Evolutionary conservation across 345 rosid genomes (phyloP), one percentile per base, ranked within the genome.

Genomic region (Microcos paniculata): DNA sequence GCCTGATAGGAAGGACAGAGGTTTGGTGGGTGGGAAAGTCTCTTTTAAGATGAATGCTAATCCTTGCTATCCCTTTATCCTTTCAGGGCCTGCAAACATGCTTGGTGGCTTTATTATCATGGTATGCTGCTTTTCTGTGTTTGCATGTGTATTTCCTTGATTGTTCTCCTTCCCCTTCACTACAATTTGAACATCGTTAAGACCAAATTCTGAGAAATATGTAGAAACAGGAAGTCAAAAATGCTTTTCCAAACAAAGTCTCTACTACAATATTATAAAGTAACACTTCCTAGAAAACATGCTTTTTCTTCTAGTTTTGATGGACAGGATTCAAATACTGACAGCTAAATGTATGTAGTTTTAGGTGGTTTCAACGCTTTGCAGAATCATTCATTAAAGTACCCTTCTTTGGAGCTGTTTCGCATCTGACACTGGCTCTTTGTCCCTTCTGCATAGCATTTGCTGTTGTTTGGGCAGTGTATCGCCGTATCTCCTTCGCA

Each of bases 81-180:
- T 88, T 76, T 19, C 89, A 93, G 99, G 98, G 99, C 64, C 87
- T 93, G 84, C 99, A 93, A 84, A 92, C 96, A 48, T 96, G 99
- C 81, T 80, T 91, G 90, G 97, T 89, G 51, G 90, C 98, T 78
- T 83, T 96, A 76, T 85, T 96, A 73, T 93, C 97, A 71, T 90
- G 99, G 99, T 96, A 89, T 79, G 84, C 38, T 70, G 30, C 40
- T 57, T 71, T 55, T 31, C 26, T 4, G 31, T 51, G 73, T 51
- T 49, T 30, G 31, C 61, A 70, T 51, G 61, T 5, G 12, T 45
- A 70, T 31, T 58, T 51, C 51, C 28, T 67, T 45, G 23, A 45
- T 67, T 43, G 52, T 43, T 42, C 70, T 74, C 24, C 53, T 58
- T 42, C 21, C 8, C 16, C 30, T 3, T 56, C 53, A 28, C 59